Conservation (phyloP, 768 basidiomycete genomes). For the Podaxis sp. region DNA sequence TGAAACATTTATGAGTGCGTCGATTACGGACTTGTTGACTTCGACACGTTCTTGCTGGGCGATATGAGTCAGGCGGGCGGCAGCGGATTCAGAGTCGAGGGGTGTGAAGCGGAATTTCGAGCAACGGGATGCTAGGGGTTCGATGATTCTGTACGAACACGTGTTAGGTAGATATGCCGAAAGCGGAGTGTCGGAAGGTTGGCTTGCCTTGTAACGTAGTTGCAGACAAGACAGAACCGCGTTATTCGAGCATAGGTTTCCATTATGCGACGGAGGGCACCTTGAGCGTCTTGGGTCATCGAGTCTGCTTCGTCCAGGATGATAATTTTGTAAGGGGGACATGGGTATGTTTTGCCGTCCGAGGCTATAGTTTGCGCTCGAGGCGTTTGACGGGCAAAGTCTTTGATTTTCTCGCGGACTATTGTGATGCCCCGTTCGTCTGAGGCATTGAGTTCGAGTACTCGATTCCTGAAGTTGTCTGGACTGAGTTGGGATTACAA, state of each 20-base stretch:
- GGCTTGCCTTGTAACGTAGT: constrained; percentile 93
- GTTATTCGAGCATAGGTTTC: constrained; percentile 98
- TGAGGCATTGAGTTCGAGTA: constrained; percentile 97
- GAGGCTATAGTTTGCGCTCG: constrained; percentile 73
- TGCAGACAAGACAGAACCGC: constrained; percentile 96
- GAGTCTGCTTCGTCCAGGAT: constrained; percentile 99
- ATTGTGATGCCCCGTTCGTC: constrained; percentile 98
- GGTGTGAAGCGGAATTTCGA: constrained; percentile 99
- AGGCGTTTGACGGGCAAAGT: constrained; percentile 92
- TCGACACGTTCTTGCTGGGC: constrained; percentile 72
- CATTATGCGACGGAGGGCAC: constrained; percentile 97
- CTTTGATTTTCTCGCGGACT: constrained; percentile 98
- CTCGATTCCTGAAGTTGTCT: constrained; percentile 89
- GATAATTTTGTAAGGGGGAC: constrained; percentile 98
- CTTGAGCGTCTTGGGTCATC: constrained; percentile 99
- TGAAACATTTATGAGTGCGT: constrained; percentile 75
- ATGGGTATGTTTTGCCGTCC: constrained; percentile 85
- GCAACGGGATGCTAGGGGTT: constrained; percentile 97
- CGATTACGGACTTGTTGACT: constrained; percentile 58
- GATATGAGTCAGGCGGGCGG: constrained; percentile 75
- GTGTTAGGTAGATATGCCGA: neutral
- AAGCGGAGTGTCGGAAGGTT: neutral
- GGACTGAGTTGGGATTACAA: constrained; percentile 52
- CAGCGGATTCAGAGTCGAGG: constrained; percentile 76
- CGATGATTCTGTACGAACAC: constrained; percentile 75